phyloP scores from a whole-genome alignment of 2,329 filamentous ascomycete genomes.

The Fusarium multiceps region DNA sequence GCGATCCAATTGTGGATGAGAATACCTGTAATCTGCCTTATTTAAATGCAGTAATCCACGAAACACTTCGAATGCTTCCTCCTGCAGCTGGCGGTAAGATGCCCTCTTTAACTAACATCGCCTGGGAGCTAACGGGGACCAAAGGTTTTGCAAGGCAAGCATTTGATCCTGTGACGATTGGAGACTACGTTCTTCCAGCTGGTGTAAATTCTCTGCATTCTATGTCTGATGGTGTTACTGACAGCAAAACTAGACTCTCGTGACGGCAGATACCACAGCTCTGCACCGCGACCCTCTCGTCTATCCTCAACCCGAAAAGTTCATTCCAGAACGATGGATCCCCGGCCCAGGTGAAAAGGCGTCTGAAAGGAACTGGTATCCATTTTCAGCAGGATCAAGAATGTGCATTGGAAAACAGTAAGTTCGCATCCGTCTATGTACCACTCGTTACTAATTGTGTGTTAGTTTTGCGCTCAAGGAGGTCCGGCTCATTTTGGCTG shows the following conservation, averaged over 20 bases:
- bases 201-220: not conserved
- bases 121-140: not conserved
- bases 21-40: not conserved
- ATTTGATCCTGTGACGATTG: not conserved
- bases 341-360: not conserved
- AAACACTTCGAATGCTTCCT: not conserved
- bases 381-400: not conserved
- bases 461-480: not conserved
- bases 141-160: not conserved
- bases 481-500: not conserved
- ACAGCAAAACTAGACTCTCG: not conserved
- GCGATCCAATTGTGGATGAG: not conserved
- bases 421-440: fast-evolving
- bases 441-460: not conserved
- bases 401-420: constrained; percentile 3
- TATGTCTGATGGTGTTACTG: not conserved
- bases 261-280: not conserved
- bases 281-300: not conserved
- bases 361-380: not conserved
- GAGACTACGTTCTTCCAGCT: not conserved
- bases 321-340: not conserved
- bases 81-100: not conserved
- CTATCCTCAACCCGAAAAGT: not conserved
- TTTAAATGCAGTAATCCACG: not conserved
- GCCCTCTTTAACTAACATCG: fast-evolving